Base-by-base conservation (phyloP, 2,329 filamentous ascomycete species). In the Didymella lethalis region DNA sequence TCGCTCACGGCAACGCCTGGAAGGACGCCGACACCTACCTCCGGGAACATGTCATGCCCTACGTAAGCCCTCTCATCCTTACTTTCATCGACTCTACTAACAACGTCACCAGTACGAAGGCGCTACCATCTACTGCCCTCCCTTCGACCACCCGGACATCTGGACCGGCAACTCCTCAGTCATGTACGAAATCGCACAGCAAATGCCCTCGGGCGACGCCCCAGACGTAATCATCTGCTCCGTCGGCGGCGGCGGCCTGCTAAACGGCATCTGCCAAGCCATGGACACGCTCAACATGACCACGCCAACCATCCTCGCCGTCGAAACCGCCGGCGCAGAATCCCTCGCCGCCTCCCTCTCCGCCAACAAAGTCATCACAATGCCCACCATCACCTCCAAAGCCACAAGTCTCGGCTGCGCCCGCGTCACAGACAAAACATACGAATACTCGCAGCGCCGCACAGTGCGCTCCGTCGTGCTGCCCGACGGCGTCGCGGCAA, bases 171-270 rank as follows among this genome's bases (percentile, higher is more conserved):
- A 88, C 59, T 78, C 82, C 6, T 86, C 81, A 23, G 77, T 91
- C 20, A 80, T 91, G 52, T 79, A 84, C 57, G 83, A 85, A 67
- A 75, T 84, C 26, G 67, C 71, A 18, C 60, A 72, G 2, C 79
- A 84, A 63, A 69, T 82, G 62, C 58, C 75, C 61, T 69, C 70
- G 31, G 75, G 78, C 3, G 75, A 77, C 1, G 79, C 81, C 10
- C 83, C 90, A 3, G 88, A 93, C 68, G 90, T 84, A 3, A 82
- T 96, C 12, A 84, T 95, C 44, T 94, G 90, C 77, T 89, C 84
- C 58, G 90, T 93, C 36, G 92, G 92, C 7, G 92, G 92, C 10
- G 92, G 92, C 16, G 92, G 92, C 0, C 78, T 96, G 23, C 83
- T 96, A 51, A 90, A 89, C 69, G 92, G 92, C 4, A 79, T 96